phyloP scores from a whole-genome alignment of 78 protist genomes.

The Monocercomonoides exilis region DNA sequence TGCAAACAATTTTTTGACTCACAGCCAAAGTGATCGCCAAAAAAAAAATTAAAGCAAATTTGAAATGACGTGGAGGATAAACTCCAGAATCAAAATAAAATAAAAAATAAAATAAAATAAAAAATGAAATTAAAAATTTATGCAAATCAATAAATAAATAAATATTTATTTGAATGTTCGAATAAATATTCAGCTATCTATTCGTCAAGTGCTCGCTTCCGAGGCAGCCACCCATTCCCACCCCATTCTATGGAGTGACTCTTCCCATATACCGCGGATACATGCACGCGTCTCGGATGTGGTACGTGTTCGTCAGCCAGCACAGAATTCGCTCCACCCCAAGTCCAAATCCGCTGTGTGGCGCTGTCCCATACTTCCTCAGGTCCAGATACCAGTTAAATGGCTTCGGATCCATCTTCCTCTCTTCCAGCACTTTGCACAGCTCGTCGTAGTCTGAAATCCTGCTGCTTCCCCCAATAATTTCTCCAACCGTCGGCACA shows the following conservation, averaged over 20 bases:
- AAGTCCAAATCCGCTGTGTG: slow-evolving; percentile 94
- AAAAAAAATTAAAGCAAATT: neutral
- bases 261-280: slow-evolving; percentile 74
- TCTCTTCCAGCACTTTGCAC: slow-evolving; percentile 52
- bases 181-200: neutral
- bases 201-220: too few species aligned
- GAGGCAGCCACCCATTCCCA: too few species aligned
- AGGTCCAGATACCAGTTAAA: slow-evolving; percentile 92
- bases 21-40: neutral
- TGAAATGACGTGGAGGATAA: neutral
- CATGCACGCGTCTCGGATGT: slow-evolving; percentile 78
- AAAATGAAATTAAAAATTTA: too few species aligned
- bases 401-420: slow-evolving; percentile 61
- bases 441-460: slow-evolving; percentile 57
- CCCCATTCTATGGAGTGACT: slow-evolving; percentile 69
- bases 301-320: slow-evolving; percentile 66
- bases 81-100: neutral
- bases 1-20: neutral
- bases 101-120: neutral
- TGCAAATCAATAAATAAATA: too few species aligned
- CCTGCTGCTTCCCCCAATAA: slow-evolving; percentile 91
- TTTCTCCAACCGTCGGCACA: slow-evolving; percentile 95
- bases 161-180: neutral
- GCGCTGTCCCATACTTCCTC: slow-evolving; percentile 79
- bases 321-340: slow-evolving; percentile 85